Percentiles rank a stretch among this genome's conserved stretches.
phyloP scores from a whole-genome alignment of 225 moss, liverwort and hornwort genomes.

The Bryoerythrophyllum caledonicum region DNA sequence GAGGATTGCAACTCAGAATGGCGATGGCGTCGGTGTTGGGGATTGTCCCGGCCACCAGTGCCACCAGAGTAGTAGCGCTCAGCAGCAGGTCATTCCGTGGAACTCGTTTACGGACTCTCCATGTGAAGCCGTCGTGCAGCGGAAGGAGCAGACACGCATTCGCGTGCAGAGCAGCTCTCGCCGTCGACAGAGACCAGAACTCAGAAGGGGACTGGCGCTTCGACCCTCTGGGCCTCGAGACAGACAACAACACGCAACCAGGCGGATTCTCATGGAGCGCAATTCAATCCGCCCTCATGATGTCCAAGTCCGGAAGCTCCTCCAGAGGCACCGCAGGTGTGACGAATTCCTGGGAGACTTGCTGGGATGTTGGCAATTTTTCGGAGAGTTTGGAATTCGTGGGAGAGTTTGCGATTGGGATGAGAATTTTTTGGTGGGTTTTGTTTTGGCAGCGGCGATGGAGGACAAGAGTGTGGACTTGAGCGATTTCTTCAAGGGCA shows the following conservation, averaged over 20 bases:
- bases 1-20: slow-evolving; percentile 6
- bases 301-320: slow-evolving; percentile 55
- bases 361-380: no score
- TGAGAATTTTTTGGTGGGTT: neutral
- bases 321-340: slow-evolving; percentile 52
- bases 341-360: no score
- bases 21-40: slow-evolving; percentile 45
- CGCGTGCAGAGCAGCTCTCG: slow-evolving; percentile 41
- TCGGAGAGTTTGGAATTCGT: no score
- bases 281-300: slow-evolving; percentile 43
- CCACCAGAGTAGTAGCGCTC: slow-evolving; percentile 1
- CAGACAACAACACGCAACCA: slow-evolving; percentile 10
- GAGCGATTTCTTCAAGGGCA: slow-evolving; percentile 90
- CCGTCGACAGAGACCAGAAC: slow-evolving; percentile 36
- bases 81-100: slow-evolving; percentile 25
- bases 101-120: slow-evolving; percentile 19
- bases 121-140: neutral
- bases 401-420: no score
- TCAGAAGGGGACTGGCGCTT: slow-evolving; percentile 52
- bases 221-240: slow-evolving; percentile 54
- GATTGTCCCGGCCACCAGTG: slow-evolving; percentile 17
- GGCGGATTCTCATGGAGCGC: slow-evolving; percentile 32
- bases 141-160: slow-evolving; percentile 9
- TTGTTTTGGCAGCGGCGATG: slow-evolving; percentile 68
- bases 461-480: slow-evolving; percentile 93